Evolutionary conservation across 371 early-diverging fungal genomes (phyloP), one percentile per base, ranked within the genome.

Genomic region (Actinomortierella ambigua): DNA sequence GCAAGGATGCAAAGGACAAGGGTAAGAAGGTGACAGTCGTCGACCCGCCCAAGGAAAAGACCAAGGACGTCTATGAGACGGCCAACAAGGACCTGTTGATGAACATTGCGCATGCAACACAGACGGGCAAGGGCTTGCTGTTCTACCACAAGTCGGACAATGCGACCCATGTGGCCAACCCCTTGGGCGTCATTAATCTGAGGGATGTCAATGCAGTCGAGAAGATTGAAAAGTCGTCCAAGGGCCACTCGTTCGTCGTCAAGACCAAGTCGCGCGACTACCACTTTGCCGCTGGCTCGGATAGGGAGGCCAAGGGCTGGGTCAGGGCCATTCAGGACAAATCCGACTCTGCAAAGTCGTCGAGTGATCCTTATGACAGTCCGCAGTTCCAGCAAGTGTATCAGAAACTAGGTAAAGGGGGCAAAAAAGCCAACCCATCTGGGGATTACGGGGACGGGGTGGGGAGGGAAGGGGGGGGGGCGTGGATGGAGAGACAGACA

Each of bases 121-220:
- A 76, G 29, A 76, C 65, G 39, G 75, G 73, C 50, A 63, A 65
- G 23, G 76, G 76, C 63, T 51, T 80, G 50, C 29, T 82, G 27
- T 69, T 66, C 59, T 78, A 80, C 51, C 77, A 68, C 71, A 77
- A 79, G 58, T 69, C 77, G 8, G 77, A 79, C 27, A 63, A 70
- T 34, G 57, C 61, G 15, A 53, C 65, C 9, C 71, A 75, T 50
- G 62, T 65, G 48, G 61, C 55, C 22, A 64, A 63, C 43, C 68
- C 79, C 22, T 50, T 78, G 46, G 80, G 80, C 39, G 63, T 82
- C 63, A 77, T 82, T 50, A 82, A 80, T 51, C 75, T 82, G 28
- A 60, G 71, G 7, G 71, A 79, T 62, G 76, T 79, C 55, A 69
- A 67, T 24, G 59, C 76, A 18, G 66, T 69, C 5, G 73, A 73